Evolutionary conservation across 2,329 filamentous ascomycete species (phyloP), one percentile per base, ranked within the genome.

Genomic region (Penicillium hesseltinei): DNA sequence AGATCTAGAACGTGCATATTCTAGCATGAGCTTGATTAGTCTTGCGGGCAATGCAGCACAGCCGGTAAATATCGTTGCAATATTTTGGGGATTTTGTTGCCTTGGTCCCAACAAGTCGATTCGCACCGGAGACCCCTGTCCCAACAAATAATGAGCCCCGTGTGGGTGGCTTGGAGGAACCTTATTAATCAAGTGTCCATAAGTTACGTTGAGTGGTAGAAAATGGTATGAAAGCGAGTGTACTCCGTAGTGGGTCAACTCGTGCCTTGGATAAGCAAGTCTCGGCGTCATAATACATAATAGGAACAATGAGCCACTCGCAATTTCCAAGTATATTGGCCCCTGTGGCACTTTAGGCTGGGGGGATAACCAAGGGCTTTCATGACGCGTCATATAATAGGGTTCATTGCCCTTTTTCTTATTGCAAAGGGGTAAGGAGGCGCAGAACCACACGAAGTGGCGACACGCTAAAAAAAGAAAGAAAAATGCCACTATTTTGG

Each of bases 1-100:
- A 52, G 52, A 58, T 54, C 39, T 54, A 44, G 42, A 40, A 40
- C 19, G 15, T 54, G 36, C 40, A 38, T 55, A 19, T 25, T 33
- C 38, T 33, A 43, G 48, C 40, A 56, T 52, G 42, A 54, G 33
- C 46, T 51, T 44, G 31, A 45, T 15, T 44, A 8, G 19, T 7
- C 25, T 35, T 45, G 29, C 9, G 4, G 46, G 27, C 21, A 45
- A 19, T 56, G 31, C 42, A 35, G 23, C 51, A 58, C 55, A 52
- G 58, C 58, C 58, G 3, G 5, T 17, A 10, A 15, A 56, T 17
- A 1, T 27, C 29, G 39, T 60, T 53, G 52, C 42, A 57, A 53
- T 27, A 1, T 35, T n/a, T 17, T 7, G 11, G 27, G 40, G 56
- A 56, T 60, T 21, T 43, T 49, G 54, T 43, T 60, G 54, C 57